Percentiles rank a stretch among this genome's conserved stretches.
Evolutionary conservation across 225 moss, liverwort and hornwort genomes (phyloP).

Genomic region (Physcomitrellopsis africana): DNA sequence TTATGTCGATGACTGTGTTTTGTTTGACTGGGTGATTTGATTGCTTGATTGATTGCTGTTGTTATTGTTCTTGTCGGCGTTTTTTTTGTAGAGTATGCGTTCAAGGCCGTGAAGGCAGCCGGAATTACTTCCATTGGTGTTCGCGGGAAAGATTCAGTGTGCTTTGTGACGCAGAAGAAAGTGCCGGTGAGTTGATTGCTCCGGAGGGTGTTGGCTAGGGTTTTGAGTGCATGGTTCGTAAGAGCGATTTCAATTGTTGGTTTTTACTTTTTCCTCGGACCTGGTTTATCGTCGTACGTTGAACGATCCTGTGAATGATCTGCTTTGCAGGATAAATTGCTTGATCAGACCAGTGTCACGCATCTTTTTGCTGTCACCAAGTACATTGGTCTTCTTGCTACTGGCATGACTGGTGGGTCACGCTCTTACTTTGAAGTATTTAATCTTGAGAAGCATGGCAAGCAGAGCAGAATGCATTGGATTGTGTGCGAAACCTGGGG

Average conservation of each 20-base stretch:
- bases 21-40: neutral
- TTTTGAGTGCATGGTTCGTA: neutral
- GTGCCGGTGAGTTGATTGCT: slow-evolving; percentile 63
- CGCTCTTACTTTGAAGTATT: neutral
- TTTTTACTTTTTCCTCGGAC: neutral
- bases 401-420: slow-evolving; percentile 86
- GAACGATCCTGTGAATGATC: neutral
- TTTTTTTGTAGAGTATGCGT: slow-evolving; percentile 74
- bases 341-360: slow-evolving; percentile 87
- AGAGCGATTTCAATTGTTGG: neutral
- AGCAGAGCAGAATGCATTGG: neutral
- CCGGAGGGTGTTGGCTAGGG: neutral
- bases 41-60: slow-evolving; percentile 4
- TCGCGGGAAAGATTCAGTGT: slow-evolving; percentile 88
- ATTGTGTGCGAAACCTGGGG: neutral
- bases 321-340: slow-evolving; percentile 77
- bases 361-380: slow-evolving; percentile 85
- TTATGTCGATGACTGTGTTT: neutral
- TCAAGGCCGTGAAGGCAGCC: slow-evolving; percentile 89
- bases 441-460: neutral
- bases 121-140: slow-evolving; percentile 95
- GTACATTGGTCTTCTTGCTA: slow-evolving; percentile 84
- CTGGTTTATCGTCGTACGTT: neutral
- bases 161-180: slow-evolving; percentile 96
- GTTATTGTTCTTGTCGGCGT: neutral